Evolutionary conservation across 2,329 filamentous ascomycete genomes (phyloP), one percentile per base, ranked within the genome.

Genomic region (Trichoderma koningii): DNA sequence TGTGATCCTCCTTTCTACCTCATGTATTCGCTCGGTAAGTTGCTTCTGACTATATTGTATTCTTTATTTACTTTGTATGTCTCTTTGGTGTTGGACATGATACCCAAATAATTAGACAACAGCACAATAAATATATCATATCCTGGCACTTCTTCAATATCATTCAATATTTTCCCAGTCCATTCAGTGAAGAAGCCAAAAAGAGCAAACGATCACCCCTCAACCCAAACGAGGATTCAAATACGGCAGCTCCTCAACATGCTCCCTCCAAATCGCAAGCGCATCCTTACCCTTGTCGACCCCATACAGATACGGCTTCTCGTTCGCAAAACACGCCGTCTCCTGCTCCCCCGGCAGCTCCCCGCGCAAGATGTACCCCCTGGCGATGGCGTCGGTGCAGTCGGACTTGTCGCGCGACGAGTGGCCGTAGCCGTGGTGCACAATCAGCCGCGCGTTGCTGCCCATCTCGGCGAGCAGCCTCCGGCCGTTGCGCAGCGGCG

Each of bases 391-490:
- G 48, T 83, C 78, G 0, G 81, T 83, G 70, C 81, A 83, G 14
- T 71, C 71, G 1, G 81, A 82, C 42, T 68, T 72, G 59, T 83
- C 80, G n/a, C 75, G 71, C 3, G 79, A 81, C 14, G 78, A 76
- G 65, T 83, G 81, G 0, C 81, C 81, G 55, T 82, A 83, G 5
- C 81, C 81, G 63, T 83, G 81, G 63, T 83, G 82, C 5, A 72
- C 80, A 41, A 83, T 73, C 19, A 83, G 71, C 6, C 80, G 69
- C n/a, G 81, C 80, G 63, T 83, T 83, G 7, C 69, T 62, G 0
- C 80, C 81, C 80, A 83, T 82, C 62, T 81, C 81, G 0, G 68
- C 57, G 19, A 78, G 64, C 3, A 83, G 73, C 28, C 80, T 71
- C 14, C 80, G 72, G 0, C 81, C 81, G 63, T 83, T 83, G 5